phyloP scores from a whole-genome alignment of 768 basidiomycete genomes.

The Boletales sp. region DNA sequence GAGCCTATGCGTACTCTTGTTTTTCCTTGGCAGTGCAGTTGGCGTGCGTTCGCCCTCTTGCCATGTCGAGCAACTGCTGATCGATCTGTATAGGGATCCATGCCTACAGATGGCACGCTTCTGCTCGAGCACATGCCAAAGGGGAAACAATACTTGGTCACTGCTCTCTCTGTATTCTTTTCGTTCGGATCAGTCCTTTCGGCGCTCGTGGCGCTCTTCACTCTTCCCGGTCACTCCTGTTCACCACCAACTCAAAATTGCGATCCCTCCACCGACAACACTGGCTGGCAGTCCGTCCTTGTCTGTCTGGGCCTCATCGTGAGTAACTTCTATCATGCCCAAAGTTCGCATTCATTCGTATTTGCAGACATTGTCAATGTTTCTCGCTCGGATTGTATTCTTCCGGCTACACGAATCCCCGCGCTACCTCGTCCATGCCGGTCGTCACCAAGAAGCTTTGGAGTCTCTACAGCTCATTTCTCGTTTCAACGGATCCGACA shows the following conservation, averaged over 20 bases:
- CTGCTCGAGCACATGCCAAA: slow-evolving; percentile 91
- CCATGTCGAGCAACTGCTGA: neutral
- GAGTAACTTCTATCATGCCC: slow-evolving; percentile 34
- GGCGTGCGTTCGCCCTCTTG: slow-evolving; percentile 56
- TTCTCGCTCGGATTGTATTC: slow-evolving; percentile 79
- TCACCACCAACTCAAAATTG: slow-evolving; percentile 45
- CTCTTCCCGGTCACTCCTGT: slow-evolving; percentile 78
- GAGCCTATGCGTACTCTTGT: slow-evolving; percentile 70
- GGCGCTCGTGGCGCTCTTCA: slow-evolving; percentile 71
- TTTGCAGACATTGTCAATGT: slow-evolving; percentile 80
- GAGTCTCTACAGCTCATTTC: slow-evolving; percentile 82
- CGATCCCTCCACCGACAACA: slow-evolving; percentile 64
- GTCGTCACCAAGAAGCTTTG: slow-evolving; percentile 79
- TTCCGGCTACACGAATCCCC: slow-evolving; percentile 95
- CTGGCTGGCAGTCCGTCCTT: slow-evolving; percentile 89
- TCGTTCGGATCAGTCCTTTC: slow-evolving; percentile 87
- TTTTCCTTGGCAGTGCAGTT: slow-evolving; percentile 89
- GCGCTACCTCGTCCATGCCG: slow-evolving; percentile 86
- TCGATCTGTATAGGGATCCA: slow-evolving; percentile 62
- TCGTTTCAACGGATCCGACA: slow-evolving; percentile 74
- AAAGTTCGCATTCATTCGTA: slow-evolving; percentile 4
- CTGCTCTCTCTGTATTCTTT: slow-evolving; percentile 92
- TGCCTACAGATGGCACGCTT: slow-evolving; percentile 96
- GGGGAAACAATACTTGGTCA: slow-evolving; percentile 88
- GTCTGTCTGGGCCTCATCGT: slow-evolving; percentile 77